These are phyloP conservation scores for Lathyrus oleraceus DNA, from an alignment of 306 rosid genomes.

Conservation along the genomic window DNA sequence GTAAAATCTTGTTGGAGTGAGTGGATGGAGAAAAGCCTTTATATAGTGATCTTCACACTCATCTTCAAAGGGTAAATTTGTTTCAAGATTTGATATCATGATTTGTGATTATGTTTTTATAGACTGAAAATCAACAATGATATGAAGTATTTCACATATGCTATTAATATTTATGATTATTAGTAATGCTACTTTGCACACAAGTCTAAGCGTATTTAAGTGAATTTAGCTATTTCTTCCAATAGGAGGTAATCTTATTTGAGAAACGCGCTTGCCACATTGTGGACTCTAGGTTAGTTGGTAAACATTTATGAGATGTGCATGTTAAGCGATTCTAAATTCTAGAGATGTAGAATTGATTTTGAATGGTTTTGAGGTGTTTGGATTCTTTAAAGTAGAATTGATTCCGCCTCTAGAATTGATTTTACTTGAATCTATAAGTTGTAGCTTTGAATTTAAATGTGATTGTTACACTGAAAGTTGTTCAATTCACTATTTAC, in stretches of 20 bases:
- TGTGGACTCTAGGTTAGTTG: background rate
- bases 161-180: background rate
- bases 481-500: too few species aligned
- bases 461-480: too few species aligned
- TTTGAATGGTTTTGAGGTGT: too few species aligned
- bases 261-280: background rate
- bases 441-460: too few species aligned
- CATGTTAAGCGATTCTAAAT: too few species aligned
- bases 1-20: slow-evolving; percentile 51
- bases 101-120: slow-evolving; percentile 37
- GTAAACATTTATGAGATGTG: too few species aligned
- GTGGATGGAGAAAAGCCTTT: slow-evolving; percentile 35
- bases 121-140: slow-evolving; percentile 31
- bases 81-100: slow-evolving; percentile 37
- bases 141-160: slow-evolving; percentile 35
- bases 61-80: slow-evolving; percentile 29
- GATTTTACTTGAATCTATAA: too few species aligned
- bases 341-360: too few species aligned
- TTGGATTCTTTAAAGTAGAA: too few species aligned
- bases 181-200: background rate
- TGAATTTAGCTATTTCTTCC: background rate
- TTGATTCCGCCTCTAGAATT: too few species aligned
- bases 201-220: background rate
- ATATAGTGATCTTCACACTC: slow-evolving; percentile 23
- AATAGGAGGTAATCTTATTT: background rate